Evolutionary conservation across 306 rosid genomes (phyloP).

Genomic region (Cucumis hystrix): DNA sequence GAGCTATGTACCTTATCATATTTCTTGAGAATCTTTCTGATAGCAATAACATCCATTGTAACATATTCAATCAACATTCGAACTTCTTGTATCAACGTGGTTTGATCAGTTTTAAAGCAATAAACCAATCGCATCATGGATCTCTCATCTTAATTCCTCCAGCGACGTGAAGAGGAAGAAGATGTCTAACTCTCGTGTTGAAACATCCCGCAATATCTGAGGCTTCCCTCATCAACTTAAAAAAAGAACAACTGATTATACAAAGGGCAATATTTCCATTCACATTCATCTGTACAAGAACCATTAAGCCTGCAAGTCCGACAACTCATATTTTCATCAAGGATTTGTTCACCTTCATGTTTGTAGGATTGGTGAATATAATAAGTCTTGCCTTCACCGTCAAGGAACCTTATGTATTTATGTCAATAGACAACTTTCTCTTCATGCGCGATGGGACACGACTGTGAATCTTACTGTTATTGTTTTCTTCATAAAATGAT

Average conservation of each 20-base stretch:
- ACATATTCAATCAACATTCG: conserved; percentile 61
- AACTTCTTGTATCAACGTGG: conserved; percentile 50
- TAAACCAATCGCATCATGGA: conserved; percentile 34
- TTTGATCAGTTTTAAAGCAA: conserved; percentile 57
- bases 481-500: too few relatives aligned
- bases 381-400: too few relatives aligned
- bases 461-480: too few relatives aligned
- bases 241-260: conserved; percentile 60
- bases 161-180: conserved; percentile 61
- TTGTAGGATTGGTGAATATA: too few relatives aligned
- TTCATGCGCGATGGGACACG: too few relatives aligned
- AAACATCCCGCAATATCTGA: conserved; percentile 57
- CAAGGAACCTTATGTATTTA: too few relatives aligned
- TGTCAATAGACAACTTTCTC: too few relatives aligned
- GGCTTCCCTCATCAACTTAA: conserved; percentile 76
- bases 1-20: conserved; percentile 90
- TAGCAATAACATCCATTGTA: conserved; percentile 69
- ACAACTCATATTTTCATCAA: not conserved
- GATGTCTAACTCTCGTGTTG: conserved; percentile 12
- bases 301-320: conserved; percentile 22
- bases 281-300: conserved; percentile 26
- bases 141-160: conserved; percentile 43
- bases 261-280: conserved; percentile 22
- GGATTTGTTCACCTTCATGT: too few relatives aligned
- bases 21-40: conserved; percentile 85